Base-by-base conservation (phyloP, 768 basidiomycete species). In the Kondoa subrosea region DNA sequence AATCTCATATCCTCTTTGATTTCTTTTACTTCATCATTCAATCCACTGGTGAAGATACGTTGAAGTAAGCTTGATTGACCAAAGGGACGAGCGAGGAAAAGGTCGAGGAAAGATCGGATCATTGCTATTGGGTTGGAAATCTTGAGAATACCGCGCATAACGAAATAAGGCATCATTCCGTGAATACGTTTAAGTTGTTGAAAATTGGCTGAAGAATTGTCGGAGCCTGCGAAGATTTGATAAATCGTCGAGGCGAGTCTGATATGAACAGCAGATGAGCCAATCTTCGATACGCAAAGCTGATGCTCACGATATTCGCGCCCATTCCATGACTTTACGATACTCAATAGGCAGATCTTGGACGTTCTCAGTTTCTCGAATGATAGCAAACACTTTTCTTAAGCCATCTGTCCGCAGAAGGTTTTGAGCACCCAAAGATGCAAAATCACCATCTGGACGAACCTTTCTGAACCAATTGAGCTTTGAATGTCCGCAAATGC, bases 241-340 rank as follows among this genome's bases (percentile, higher is more conserved):
- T 97, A 99, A 56, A 96, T 85, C 1, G 95, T 92, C 3, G 95
- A 93, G 0, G 95, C 95, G 71, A 97, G 80, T 34, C 92, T 97
- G n/a, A n/a, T n/a, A 73, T 8, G 12, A 4, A 63, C n/a, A 27
- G n/a, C 8, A 26, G 15, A 4, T 34, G 40, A 15, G 27, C 15
- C 16, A 34, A 59, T 34, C 25, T 57, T 63, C 65, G 66, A 21
- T n/a, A 33, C 32, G 33, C 32, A 61, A 40, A 50, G 61, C 17
- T 32, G 30, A 21, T 34, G 81, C 91, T 75, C 69, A 93, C 91
- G 93, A 93, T 75, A 96, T 95, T 66, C 92, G 81, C 3, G 88
- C 95, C 93, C 95, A 99, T 77, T 97, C 93, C 4, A 93, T 75
- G 59, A 96, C 90, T 56, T 91, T 88, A 71, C 84, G 81, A 74